phyloP scores from a whole-genome alignment of 495 filamentous ascomycete genomes.

The Penicillium arizonense region DNA sequence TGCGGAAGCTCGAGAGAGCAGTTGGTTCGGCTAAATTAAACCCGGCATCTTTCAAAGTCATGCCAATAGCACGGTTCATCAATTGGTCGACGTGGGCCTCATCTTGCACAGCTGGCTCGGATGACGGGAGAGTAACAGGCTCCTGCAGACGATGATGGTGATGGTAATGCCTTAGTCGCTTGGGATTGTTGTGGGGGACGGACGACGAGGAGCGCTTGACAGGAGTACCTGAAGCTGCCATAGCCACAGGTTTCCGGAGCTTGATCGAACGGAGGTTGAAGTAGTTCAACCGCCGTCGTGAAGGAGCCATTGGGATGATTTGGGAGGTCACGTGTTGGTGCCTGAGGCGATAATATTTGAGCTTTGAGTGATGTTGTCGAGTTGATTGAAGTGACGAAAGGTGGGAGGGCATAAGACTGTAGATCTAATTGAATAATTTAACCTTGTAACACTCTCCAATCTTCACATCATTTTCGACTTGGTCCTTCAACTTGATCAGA shows the following conservation, averaged over 20 bases:
- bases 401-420: too few relatives aligned
- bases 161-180: constrained; percentile 47
- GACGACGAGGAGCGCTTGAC: constrained; percentile 45
- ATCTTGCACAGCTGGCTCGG: constrained; percentile 33
- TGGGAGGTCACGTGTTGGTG: too few relatives aligned
- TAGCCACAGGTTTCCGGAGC: constrained; percentile 16
- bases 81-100: constrained; percentile 48
- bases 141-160: constrained; percentile 46
- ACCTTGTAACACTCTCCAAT: too few relatives aligned
- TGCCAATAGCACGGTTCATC: constrained; percentile 55
- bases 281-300: neutral
- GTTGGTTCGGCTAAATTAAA: constrained; percentile 56
- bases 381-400: too few relatives aligned
- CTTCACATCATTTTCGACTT: too few relatives aligned
- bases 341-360: too few relatives aligned
- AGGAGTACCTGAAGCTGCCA: constrained; percentile 31
- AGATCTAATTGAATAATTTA: too few relatives aligned
- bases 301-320: too few relatives aligned
- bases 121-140: constrained; percentile 24
- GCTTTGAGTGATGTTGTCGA: too few relatives aligned
- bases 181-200: constrained; percentile 26
- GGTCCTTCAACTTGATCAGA: too few relatives aligned
- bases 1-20: constrained; percentile 58
- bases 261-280: neutral
- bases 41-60: constrained; percentile 52